phyloP scores from a whole-genome alignment of 768 basidiomycete species.

The Calocera cornea region DNA sequence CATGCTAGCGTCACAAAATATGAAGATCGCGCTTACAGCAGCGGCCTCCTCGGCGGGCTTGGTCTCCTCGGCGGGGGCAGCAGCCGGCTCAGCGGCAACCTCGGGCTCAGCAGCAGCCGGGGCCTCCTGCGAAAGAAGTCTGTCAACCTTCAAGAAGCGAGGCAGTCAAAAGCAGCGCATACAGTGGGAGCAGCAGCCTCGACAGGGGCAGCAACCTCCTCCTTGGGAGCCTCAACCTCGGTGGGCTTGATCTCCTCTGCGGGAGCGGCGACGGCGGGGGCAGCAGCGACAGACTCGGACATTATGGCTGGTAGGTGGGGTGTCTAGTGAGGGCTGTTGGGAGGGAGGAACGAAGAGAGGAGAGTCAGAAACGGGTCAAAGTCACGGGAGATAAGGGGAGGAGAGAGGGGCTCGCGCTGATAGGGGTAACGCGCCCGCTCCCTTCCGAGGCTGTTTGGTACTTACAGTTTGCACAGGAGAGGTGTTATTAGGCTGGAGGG shows the following conservation, averaged over 20 bases:
- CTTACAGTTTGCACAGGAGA: slow-evolving; percentile 2
- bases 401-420: background rate
- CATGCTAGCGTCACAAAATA: slow-evolving; percentile 12
- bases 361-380: background rate
- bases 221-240: slow-evolving; percentile 29
- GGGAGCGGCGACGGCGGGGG: slow-evolving; percentile 33
- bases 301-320: background rate
- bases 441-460: background rate
- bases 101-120: slow-evolving; percentile 24
- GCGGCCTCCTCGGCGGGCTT: slow-evolving; percentile 26
- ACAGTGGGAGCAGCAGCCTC: background rate
- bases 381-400: slow-evolving; percentile 4
- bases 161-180: slow-evolving; percentile 31
- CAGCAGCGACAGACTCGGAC: slow-evolving; percentile 9
- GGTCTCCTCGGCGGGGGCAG: slow-evolving; percentile 20
- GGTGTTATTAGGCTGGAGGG: background rate
- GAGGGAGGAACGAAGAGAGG: background rate
- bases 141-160: slow-evolving; percentile 18
- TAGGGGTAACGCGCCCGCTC: background rate
- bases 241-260: slow-evolving; percentile 41
- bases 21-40: slow-evolving; percentile 17
- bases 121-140: slow-evolving; percentile 23
- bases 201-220: slow-evolving; percentile 26
- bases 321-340: slow-evolving; percentile 4
- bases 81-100: slow-evolving; percentile 15